phyloP scores from a whole-genome alignment of 805 yeast species.

The Candida loeiensis region DNA sequence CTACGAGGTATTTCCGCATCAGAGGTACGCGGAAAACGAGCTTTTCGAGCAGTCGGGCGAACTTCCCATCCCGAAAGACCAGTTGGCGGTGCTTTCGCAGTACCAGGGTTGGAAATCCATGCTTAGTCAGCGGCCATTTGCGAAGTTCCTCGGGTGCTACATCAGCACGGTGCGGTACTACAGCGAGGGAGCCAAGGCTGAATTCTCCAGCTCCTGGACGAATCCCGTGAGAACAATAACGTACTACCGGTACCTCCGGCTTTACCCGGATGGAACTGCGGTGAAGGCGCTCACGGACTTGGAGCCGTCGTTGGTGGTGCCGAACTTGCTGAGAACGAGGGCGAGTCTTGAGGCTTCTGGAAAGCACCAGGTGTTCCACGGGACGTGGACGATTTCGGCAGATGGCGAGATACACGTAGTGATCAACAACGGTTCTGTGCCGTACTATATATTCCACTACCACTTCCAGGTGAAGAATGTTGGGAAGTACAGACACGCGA shows the following conservation, averaged over 20 bases:
- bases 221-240: slow-evolving; percentile 82
- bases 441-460: slow-evolving; percentile 61
- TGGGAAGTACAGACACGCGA: slow-evolving; percentile 55
- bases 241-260: slow-evolving; percentile 80
- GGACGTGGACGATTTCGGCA: slow-evolving; percentile 56
- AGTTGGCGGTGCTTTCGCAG: slow-evolving; percentile 25
- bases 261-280: slow-evolving; percentile 74
- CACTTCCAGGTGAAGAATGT: slow-evolving; percentile 54
- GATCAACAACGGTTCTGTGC: slow-evolving; percentile 56
- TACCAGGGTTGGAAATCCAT: slow-evolving; percentile 43
- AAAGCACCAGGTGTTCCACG: slow-evolving; percentile 38
- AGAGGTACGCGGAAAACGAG: slow-evolving; percentile 47
- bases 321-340: slow-evolving; percentile 39
- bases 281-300: slow-evolving; percentile 64
- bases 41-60: slow-evolving; percentile 20
- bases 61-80: slow-evolving; percentile 34
- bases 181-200: slow-evolving; percentile 75
- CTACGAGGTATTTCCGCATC: slow-evolving; percentile 49
- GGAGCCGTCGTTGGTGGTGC: slow-evolving; percentile 69
- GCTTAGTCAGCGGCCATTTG: slow-evolving; percentile 65
- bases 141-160: slow-evolving; percentile 80
- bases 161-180: slow-evolving; percentile 81
- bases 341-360: slow-evolving; percentile 16
- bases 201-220: slow-evolving; percentile 61
- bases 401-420: slow-evolving; percentile 48